These are phyloP conservation scores for Phytophthora aleatoria DNA, from an alignment of 352 stramenopile genomes.

Conservation along the genomic window DNA sequence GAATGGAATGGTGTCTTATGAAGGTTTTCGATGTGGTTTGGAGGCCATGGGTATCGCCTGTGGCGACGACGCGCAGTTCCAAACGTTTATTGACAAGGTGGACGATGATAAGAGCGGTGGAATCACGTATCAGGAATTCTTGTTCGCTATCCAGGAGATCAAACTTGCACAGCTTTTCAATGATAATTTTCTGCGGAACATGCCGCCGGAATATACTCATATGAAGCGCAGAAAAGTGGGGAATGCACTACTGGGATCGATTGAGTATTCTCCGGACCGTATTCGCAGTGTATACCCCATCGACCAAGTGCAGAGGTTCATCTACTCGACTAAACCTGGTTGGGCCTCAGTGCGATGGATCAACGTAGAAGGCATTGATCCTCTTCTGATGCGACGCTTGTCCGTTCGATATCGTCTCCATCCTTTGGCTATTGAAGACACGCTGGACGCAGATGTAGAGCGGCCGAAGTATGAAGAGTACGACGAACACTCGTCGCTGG, in stretches of 20 bases:
- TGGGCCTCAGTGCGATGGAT: slow-evolving; percentile 87
- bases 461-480: slow-evolving; percentile 88
- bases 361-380: slow-evolving; percentile 68
- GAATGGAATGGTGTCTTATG: slow-evolving; percentile 74
- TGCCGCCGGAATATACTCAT: slow-evolving; percentile 35
- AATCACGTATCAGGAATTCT: slow-evolving; percentile 86
- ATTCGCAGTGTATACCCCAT: slow-evolving; percentile 82
- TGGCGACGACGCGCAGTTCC: slow-evolving; percentile 68
- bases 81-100: slow-evolving; percentile 75
- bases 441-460: slow-evolving; percentile 74
- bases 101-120: slow-evolving; percentile 83
- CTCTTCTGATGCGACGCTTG: slow-evolving; percentile 68
- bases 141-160: slow-evolving; percentile 87
- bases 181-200: slow-evolving; percentile 56
- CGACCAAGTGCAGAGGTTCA: slow-evolving; percentile 74
- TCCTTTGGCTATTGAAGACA: slow-evolving; percentile 84
- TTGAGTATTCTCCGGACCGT: slow-evolving; percentile 80
- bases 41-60: slow-evolving; percentile 80
- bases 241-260: slow-evolving; percentile 50
- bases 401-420: slow-evolving; percentile 88
- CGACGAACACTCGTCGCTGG: slow-evolving; percentile 81
- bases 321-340: slow-evolving; percentile 79
- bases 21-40: slow-evolving; percentile 73
- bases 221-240: slow-evolving; percentile 15
- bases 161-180: slow-evolving; percentile 89